These are phyloP conservation scores for Fonsecaea erecta DNA, from an alignment of 2,329 filamentous ascomycete species.

Conservation along the genomic window DNA sequence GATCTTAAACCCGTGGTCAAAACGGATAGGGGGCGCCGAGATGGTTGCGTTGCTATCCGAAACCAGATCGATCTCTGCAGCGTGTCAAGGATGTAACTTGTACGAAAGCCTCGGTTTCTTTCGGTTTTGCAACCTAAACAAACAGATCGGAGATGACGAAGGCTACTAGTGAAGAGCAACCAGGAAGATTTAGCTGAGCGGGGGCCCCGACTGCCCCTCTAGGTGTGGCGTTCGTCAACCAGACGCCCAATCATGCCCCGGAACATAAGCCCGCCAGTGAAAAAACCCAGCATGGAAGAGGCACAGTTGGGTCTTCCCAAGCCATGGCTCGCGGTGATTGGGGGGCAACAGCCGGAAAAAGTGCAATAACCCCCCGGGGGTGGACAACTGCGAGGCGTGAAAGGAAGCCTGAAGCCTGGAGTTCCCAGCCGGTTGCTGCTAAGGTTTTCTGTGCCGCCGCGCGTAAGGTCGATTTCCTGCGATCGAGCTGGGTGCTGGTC, in stretches of 20 bases:
- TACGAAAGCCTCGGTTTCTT: background rate
- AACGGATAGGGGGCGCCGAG: background rate
- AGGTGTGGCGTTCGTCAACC: slow-evolving; percentile 18
- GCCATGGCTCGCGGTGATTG: background rate
- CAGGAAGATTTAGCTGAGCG: background rate
- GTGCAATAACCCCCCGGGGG: background rate
- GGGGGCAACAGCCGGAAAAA: background rate
- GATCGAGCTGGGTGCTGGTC: slow-evolving; percentile 12
- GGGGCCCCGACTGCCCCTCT: background rate
- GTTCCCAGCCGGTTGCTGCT: background rate
- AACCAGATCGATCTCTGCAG: background rate
- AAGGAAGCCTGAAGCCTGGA: background rate
- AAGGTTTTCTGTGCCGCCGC: slow-evolving; percentile 7
- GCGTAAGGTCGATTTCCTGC: slow-evolving; percentile 4
- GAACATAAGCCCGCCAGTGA: background rate
- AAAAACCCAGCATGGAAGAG: background rate
- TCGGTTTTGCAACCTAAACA: background rate
- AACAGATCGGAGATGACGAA: background rate
- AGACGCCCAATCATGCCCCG: background rate
- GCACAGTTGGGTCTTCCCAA: background rate
- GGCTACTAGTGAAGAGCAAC: background rate
- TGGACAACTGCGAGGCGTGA: background rate
- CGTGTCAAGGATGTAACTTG: background rate
- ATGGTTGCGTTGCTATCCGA: background rate
- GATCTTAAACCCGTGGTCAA: background rate